Percentiles rank a stretch among this genome's conserved stretches.
These are phyloP conservation scores for Talaromyces wortmannii DNA, from an alignment of 495 filamentous ascomycete species.

Conservation along the genomic window DNA sequence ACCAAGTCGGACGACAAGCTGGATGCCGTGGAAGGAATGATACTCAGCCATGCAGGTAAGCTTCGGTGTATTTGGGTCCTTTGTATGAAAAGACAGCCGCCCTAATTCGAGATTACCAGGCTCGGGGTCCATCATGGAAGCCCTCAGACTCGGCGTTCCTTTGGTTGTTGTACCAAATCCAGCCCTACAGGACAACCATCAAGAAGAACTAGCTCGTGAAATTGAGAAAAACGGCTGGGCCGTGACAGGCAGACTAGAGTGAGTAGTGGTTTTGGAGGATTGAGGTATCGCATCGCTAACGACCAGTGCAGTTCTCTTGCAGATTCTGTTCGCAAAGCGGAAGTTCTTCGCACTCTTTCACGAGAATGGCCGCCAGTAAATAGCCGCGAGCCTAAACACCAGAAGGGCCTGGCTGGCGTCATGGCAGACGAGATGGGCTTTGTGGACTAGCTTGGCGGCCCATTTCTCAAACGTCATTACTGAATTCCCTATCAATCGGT, in stretches of 20 bases:
- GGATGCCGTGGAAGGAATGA: constrained; percentile 39
- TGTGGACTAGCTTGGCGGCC: constrained; percentile 31
- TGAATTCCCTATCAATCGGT: neutral
- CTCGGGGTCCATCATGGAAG: constrained; percentile 84
- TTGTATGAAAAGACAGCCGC: neutral
- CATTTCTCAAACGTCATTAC: constrained; percentile 13
- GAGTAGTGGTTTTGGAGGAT: constrained; percentile 11
- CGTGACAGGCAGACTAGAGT: constrained; percentile 60
- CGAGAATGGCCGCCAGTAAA: constrained; percentile 43
- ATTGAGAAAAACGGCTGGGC: constrained; percentile 64
- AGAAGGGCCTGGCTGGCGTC: constrained; percentile 36
- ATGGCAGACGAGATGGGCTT: constrained; percentile 54
- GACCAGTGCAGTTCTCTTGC: constrained; percentile 19
- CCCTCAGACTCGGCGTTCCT: constrained; percentile 56
- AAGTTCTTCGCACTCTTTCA: constrained; percentile 28
- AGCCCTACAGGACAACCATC: constrained; percentile 81
- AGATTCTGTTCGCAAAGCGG: constrained; percentile 32
- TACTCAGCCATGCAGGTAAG: constrained; percentile 85
- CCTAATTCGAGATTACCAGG: constrained; percentile 38
- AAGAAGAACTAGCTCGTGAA: constrained; percentile 74
- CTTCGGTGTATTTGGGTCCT: neutral
- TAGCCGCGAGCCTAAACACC: constrained; percentile 25
- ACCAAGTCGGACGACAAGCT: constrained; percentile 25
- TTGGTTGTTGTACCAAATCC: constrained; percentile 85
- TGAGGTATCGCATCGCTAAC: neutral